phyloP scores from a whole-genome alignment of 2,329 filamentous ascomycete species.

The Decorospora gaudefroyi region DNA sequence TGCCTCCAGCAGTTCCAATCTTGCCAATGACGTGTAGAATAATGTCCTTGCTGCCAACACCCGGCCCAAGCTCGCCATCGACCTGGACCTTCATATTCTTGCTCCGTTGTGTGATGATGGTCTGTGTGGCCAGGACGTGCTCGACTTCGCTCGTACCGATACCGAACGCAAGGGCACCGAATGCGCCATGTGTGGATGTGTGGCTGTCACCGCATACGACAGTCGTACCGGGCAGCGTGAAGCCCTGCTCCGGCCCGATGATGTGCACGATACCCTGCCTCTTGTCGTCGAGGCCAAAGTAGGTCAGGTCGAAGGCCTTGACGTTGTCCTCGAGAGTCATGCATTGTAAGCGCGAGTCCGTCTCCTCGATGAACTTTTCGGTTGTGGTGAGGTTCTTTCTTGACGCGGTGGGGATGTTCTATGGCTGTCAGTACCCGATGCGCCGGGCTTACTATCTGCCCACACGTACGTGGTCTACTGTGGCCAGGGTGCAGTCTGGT shows the following conservation, averaged over 20 bases:
- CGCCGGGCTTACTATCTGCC: not conserved
- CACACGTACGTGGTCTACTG: constrained; percentile 87
- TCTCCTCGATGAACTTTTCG: constrained; percentile 90
- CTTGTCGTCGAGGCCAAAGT: constrained; percentile 95
- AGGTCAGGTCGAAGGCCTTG: constrained; percentile 93
- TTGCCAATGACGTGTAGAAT: constrained; percentile 89
- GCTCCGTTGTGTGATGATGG: constrained; percentile 88
- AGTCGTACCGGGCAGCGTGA: constrained; percentile 95
- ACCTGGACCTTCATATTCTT: constrained; percentile 99
- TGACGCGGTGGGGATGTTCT: constrained; percentile 93
- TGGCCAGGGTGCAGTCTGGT: constrained; percentile 95
- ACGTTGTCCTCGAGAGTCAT: constrained; percentile 97
- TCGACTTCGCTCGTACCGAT: constrained; percentile 99
- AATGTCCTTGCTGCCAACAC: constrained; percentile 95
- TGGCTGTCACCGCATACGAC: constrained; percentile 98
- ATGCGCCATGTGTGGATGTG: constrained; percentile 96
- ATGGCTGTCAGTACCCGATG: constrained; percentile 21
- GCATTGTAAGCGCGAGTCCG: constrained; percentile 91
- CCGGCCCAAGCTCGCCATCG: constrained; percentile 84
- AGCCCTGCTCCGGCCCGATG: constrained; percentile 97
- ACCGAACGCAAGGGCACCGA: constrained; percentile 91
- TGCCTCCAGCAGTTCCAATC: constrained; percentile 95
- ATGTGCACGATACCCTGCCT: constrained; percentile 98
- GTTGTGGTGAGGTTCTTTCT: constrained; percentile 94
- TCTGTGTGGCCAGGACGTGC: constrained; percentile 96